phyloP scores from a whole-genome alignment of 2,329 filamentous ascomycete genomes.

The Apiospora aurea region DNA sequence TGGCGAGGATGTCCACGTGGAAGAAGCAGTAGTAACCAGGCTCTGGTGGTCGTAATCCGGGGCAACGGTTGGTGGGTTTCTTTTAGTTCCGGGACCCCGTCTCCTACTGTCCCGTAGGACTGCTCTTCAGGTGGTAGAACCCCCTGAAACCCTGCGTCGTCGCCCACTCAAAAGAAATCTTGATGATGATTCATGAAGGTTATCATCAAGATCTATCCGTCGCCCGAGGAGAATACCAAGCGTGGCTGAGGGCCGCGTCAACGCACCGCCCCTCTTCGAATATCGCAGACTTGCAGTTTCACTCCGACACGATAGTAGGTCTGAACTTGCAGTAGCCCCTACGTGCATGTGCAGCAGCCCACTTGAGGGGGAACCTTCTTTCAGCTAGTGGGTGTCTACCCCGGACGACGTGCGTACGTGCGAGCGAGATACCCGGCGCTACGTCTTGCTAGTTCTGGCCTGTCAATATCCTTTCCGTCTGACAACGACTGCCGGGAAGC shows the following conservation, averaged over 20 bases:
- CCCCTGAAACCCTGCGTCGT: too few species aligned
- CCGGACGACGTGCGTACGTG: background rate
- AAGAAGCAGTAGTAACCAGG: background rate
- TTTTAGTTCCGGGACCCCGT: background rate
- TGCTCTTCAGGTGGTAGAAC: background rate
- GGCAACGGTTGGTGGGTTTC: constrained; percentile 1
- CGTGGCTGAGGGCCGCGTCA: background rate
- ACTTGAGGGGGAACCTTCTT: background rate
- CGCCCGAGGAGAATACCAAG: background rate
- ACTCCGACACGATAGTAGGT: background rate
- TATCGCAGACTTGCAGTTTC: background rate
- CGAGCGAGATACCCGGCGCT: background rate
- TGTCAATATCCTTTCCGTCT: background rate
- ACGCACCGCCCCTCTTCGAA: background rate
- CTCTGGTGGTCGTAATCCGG: background rate
- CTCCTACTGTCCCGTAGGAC: background rate
- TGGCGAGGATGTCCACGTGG: background rate
- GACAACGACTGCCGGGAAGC: background rate
- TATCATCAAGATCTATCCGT: background rate
- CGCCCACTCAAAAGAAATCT: background rate
- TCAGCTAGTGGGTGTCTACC: background rate
- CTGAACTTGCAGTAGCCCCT: constrained; percentile 4
- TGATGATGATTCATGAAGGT: constrained; percentile 13
- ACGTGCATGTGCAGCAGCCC: background rate
- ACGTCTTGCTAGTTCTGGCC: background rate